These are phyloP conservation scores for Nigrospora osmanthi DNA, from an alignment of 2,329 filamentous ascomycete species.

Conservation along the genomic window DNA sequence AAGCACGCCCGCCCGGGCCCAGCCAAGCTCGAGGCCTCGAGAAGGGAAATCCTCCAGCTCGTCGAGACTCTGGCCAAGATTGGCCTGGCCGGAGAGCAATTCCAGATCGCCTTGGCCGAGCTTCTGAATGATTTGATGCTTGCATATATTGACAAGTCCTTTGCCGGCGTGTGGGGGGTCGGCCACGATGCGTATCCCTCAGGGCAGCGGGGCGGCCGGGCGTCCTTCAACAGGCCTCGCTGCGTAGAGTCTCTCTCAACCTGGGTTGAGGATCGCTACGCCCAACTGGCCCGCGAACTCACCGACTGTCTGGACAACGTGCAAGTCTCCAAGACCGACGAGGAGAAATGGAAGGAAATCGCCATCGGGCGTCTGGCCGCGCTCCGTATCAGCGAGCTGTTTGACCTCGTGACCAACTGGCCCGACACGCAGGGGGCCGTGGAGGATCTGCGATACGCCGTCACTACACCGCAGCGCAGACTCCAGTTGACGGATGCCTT, in stretches of 20 bases:
- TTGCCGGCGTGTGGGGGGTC: conserved; percentile 53
- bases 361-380: conserved; percentile 61
- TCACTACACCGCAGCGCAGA: conserved; percentile 61
- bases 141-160: conserved; percentile 53
- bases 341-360: conserved; percentile 64
- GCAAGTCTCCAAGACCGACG: conserved; percentile 42
- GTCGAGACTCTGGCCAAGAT: conserved; percentile 54
- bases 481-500: conserved; percentile 65
- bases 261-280: conserved; percentile 64
- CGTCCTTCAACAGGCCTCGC: conserved; percentile 33
- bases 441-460: conserved; percentile 64
- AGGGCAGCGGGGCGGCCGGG: conserved; percentile 2
- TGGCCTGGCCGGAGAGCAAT: conserved; percentile 60
- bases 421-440: conserved; percentile 63
- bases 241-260: conserved; percentile 52
- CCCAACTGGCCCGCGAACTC: conserved; percentile 55
- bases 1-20: conserved; percentile 10
- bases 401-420: conserved; percentile 74
- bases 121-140: conserved; percentile 61
- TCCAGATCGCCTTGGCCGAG: conserved; percentile 65
- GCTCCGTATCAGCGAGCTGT: conserved; percentile 63
- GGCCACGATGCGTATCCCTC: conserved; percentile 2
- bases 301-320: conserved; percentile 37
- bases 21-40: conserved; percentile 27
- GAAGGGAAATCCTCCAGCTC: conserved; percentile 45